Base-by-base conservation (phyloP, 2,329 filamentous ascomycete species). In the Aureobasidium sp. region DNA sequence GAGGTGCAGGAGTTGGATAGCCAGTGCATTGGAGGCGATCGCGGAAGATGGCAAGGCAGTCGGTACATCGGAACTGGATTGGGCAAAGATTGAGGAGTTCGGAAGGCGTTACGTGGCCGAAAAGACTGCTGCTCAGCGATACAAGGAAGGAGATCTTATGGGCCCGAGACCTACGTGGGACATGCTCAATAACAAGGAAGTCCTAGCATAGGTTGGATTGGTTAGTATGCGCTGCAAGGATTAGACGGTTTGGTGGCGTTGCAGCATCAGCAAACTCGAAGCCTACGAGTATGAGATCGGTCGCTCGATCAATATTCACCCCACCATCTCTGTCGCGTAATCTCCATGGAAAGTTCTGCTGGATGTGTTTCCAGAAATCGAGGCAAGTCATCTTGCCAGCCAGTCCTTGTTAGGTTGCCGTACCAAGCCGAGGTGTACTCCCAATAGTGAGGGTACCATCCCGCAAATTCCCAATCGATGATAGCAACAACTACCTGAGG, bases 361-460 rank as follows among this genome's bases (percentile, higher is more conserved):
- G 71, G 70, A 43, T 64, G 69, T 1, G 74, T 2, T 8, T 23
- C 67, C 35, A 79, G 65, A 45, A 76, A 76, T 25, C 70, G 70
- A 46, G 62, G 60, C 47, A 76, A 47, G 25, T 62, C 21, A 3
- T 68, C 57, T 60, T 67, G 65, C 75, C 72, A 76, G 43, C 73
- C 75, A 31, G 63, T 64, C 45, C 74, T 75, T 10, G 68, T 63
- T 4, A 69, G 71, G 60, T 77, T 78, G 27, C 74, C 75, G 67
- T 75, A 69, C 63, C 68, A 71, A 1, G 72, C 70, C 4, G 68
- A 68, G 7, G 73, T 75, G 60, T 75, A 77, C 61, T 78, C 76
- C 75, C 74, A 79, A 66, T 77, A 79, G 17, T 71, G 67, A 1
- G 76, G 77, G 65, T 76, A 79, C 75, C 75, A 80, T 1, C 77